Base-by-base conservation (phyloP, 2,329 filamentous ascomycete genomes). In the Cryphonectria parasitica region DNA sequence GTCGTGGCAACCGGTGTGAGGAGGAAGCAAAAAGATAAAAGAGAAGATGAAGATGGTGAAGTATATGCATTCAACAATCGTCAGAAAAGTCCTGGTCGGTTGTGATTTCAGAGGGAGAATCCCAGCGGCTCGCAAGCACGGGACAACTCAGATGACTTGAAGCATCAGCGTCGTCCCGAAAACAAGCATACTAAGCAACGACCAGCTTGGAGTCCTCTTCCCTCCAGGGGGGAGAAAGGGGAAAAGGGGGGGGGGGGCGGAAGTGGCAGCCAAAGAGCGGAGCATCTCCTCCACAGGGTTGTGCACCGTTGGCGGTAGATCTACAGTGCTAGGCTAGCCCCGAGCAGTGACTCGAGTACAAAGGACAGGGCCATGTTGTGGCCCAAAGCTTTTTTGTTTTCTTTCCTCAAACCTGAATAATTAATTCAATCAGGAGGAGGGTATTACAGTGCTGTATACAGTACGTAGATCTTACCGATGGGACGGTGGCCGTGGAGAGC, bases 251-350 rank as follows among this genome's bases (percentile, higher is more conserved):
- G 17, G 43, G 17, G 43, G 43, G 43, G 15, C 2, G 41, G 3
- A 19, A 5, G 19, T 10, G 62, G 58, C 36, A 39, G 31, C 25
- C 63, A 66, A 43, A 45, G 28, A 64, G 45, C 69, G 67, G 67
- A 71, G 69, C 69, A 71, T 63, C 58, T 66, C 58, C 28, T 71
- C 69, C 67, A 34, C 34, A 43, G 28, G 6, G 62, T 49, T 64
- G 25, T 34, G n/a, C 39, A 34, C 60, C 60, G 60, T 62, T 36
- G 34, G 25, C 61, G 36, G 61, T 45, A 64, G 61, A 64, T 45
- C 61, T 36, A 64, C 39, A n/a, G 10, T 31, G 34, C 58, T 61
- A 36, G 39, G n/a, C 15, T 58, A 58, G 54, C 15, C 25, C 52
- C 25, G 2, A 56, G 52, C 52, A 56, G 11, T 28, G 25, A 17